Base-by-base conservation (phyloP, 2,329 filamentous ascomycete species). In the Myriosclerotinia curreyana region DNA sequence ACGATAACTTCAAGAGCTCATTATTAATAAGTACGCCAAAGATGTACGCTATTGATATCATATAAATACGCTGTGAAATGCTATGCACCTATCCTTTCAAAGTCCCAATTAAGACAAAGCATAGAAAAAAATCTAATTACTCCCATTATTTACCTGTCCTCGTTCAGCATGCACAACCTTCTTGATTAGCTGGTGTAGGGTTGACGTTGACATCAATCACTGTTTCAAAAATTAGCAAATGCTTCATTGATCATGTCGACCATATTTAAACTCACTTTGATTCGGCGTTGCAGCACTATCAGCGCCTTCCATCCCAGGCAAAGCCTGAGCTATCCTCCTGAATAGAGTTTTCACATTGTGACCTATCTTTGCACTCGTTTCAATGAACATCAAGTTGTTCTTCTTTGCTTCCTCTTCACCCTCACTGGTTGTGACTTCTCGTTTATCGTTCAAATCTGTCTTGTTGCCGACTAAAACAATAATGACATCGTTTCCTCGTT, bases 381-480 rank as follows among this genome's bases (percentile, higher is more conserved):
- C 95, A 72, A 99, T 95, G 75, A 99, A 99, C 91, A 99, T 97
- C 71, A 97, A 81, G 70, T 95, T 95, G 78, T 96, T 94, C 82
- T 94, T 94, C 85, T 96, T 96, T 51, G 94, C 94, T 80, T 99
- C 95, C 73, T 98, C 95, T 78, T 99, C 95, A 66, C 95, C 95
- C 78, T 98, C 93, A 75, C 91, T 88, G 44, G 92, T 96, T 50
- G 94, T 99, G 66, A 99, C 95, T 79, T 99, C 94, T 63, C 95
- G 86, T 84, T 97, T 98, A 78, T 99, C 95, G 78, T 95, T 96
- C 77, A 99, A 79, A 83, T 99, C 95, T 52, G 95, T 99, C 87
- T 99, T 99, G 83, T 99, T 99, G 70, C 95, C 95, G 48, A 99
- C 96, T 54, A 99, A 81, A 54, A 99, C 95, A 73, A 99, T 98